These are phyloP conservation scores for Aspergillus steynii DNA, from an alignment of 495 filamentous ascomycete genomes.

Conservation along the genomic window DNA sequence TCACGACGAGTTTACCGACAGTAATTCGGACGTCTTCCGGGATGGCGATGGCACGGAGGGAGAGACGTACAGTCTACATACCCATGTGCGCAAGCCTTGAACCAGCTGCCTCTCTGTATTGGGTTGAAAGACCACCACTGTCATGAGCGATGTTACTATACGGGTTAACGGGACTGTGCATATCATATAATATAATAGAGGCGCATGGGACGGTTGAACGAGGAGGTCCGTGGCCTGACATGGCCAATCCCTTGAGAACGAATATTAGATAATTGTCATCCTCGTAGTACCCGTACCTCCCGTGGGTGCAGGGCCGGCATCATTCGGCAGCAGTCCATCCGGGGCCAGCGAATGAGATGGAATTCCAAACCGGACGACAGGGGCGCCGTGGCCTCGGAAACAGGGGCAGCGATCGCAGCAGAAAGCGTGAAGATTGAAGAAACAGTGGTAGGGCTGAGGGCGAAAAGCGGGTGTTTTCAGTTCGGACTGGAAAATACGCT, in stretches of 20 bases:
- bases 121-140: neutral
- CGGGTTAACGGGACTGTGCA: neutral
- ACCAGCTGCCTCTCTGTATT: slow-evolving; percentile 6
- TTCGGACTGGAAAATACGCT: slow-evolving; percentile 24
- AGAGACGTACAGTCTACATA: slow-evolving; percentile 50
- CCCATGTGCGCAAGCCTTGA: slow-evolving; percentile 31
- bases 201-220: neutral
- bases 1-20: slow-evolving; percentile 56
- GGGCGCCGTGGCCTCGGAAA: neutral
- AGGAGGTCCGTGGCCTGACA: too few species aligned
- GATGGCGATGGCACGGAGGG: slow-evolving; percentile 40
- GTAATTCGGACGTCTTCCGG: slow-evolving; percentile 50
- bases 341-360: neutral
- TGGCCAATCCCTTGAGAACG: neutral
- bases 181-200: neutral
- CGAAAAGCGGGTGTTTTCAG: too few species aligned
- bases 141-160: neutral
- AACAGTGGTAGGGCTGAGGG: neutral
- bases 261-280: neutral
- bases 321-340: too few species aligned
- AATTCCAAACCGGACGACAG: neutral
- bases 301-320: too few species aligned
- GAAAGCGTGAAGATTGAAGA: neutral
- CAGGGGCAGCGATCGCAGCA: neutral
- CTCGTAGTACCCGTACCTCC: neutral